Conservation (phyloP, 805 yeast genomes). For the Metschnikowia borealis region DNA sequence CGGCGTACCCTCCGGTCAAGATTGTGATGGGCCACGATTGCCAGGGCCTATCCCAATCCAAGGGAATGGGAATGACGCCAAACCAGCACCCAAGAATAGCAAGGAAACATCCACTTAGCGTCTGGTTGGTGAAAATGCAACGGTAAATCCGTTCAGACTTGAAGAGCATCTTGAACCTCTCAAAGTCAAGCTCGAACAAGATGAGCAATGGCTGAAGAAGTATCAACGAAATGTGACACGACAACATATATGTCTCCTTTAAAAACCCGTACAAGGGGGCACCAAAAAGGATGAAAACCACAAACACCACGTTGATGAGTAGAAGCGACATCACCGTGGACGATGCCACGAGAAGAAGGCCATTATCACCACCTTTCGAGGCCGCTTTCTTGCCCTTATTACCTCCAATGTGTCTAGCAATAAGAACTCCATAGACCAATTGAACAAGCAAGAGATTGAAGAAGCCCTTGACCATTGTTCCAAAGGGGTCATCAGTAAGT, state of each 20-base stretch:
- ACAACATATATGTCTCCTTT: slow-evolving; percentile 53
- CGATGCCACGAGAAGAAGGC: slow-evolving; percentile 9
- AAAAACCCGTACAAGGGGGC: slow-evolving; percentile 64
- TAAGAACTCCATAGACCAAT: slow-evolving; percentile 18
- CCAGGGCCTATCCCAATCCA: slow-evolving; percentile 98
- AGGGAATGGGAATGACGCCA: slow-evolving; percentile 89
- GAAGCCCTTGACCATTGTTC: slow-evolving; percentile 25
- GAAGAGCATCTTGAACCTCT: slow-evolving; percentile 25
- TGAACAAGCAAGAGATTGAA: slow-evolving; percentile 23
- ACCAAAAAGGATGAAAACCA: slow-evolving; percentile 60
- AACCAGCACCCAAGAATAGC: slow-evolving; percentile 73
- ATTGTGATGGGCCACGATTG: slow-evolving; percentile 93
- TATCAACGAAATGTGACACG: slow-evolving; percentile 59
- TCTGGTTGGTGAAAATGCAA: slow-evolving; percentile 23
- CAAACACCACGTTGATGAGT: slow-evolving; percentile 37
- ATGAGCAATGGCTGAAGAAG: slow-evolving; percentile 62
- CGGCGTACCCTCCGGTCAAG: slow-evolving; percentile 70
- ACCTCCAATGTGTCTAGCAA: slow-evolving; percentile 1
- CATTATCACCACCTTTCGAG: slow-evolving; percentile 4
- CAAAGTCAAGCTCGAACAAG: slow-evolving; percentile 48
- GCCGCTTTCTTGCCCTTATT: slow-evolving; percentile 2
- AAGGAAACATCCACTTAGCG: slow-evolving; percentile 26
- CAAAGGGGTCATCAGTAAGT: slow-evolving; percentile 22
- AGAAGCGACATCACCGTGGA: slow-evolving; percentile 26
- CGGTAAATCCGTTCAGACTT: slow-evolving; percentile 26